These are phyloP conservation scores for Tulasnella sp. DNA, from an alignment of 768 basidiomycete species.

Conservation along the genomic window DNA sequence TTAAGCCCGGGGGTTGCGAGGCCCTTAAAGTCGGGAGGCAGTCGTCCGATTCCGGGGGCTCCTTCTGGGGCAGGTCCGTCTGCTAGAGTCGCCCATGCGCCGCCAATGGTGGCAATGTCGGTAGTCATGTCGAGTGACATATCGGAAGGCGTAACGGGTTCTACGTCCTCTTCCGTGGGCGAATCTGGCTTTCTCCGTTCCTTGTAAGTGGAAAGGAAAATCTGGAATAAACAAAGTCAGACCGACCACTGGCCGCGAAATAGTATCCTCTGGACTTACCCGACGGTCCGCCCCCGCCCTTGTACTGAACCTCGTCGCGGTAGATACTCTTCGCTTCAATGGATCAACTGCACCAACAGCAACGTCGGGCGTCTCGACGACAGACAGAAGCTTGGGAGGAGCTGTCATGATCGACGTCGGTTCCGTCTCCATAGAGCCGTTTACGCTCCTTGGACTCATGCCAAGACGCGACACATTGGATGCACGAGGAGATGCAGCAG, in stretches of 20 bases:
- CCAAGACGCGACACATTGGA: not conserved
- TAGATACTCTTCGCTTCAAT: conserved; percentile 75
- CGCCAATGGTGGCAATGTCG: conserved; percentile 56
- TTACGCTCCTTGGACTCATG: conserved; percentile 15
- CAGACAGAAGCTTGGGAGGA: conserved; percentile 75
- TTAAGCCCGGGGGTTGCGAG: conserved; percentile 88
- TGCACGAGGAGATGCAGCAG: conserved; percentile 33
- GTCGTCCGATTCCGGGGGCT: conserved; percentile 40
- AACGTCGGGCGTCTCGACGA: conserved; percentile 83
- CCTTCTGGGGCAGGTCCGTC: conserved; percentile 25
- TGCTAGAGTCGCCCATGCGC: conserved; percentile 72
- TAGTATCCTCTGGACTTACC: conserved; percentile 44
- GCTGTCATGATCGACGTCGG: conserved; percentile 68
- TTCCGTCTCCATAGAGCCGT: not conserved
- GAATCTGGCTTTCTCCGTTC: conserved; percentile 36
- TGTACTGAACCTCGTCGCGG: conserved; percentile 83
- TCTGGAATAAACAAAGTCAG: conserved; percentile 41
- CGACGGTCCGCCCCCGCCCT: conserved; percentile 75
- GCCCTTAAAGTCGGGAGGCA: conserved; percentile 69
- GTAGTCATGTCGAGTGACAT: conserved; percentile 54
- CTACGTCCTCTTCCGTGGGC: not conserved
- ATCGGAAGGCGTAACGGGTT: conserved; percentile 23
- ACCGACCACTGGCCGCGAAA: not conserved
- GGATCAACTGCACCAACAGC: conserved; percentile 88
- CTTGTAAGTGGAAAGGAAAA: conserved; percentile 78